These are phyloP conservation scores for Rutidosis leptorrhynchoides DNA, from an alignment of 129 eudicot species.

Conservation along the genomic window DNA sequence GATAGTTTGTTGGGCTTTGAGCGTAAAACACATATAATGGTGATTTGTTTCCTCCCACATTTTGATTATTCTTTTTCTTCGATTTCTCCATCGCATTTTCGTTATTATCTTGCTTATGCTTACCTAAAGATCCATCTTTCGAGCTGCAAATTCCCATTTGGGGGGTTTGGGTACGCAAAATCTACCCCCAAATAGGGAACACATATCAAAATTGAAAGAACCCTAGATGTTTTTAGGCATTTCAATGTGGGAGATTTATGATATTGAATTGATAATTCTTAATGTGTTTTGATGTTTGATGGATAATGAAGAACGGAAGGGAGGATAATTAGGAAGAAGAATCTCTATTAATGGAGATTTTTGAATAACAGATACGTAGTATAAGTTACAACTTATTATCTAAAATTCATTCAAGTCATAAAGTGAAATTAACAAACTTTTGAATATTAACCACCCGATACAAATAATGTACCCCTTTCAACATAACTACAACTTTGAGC, in stretches of 20 bases:
- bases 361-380: not conserved
- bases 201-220: conserved; percentile 11
- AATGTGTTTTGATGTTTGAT: conserved; percentile 17
- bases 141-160: conserved; percentile 37
- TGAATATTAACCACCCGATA: conserved; percentile 33
- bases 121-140: conserved; percentile 9
- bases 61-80: conserved; percentile 6
- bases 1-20: conserved; percentile 16
- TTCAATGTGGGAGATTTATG: conserved; percentile 1
- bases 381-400: not conserved
- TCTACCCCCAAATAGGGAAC: conserved; percentile 38
- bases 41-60: conserved; percentile 14
- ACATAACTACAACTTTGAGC: too few species aligned
- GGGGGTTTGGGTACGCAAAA: conserved; percentile 28
- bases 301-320: conserved; percentile 24
- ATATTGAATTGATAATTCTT: not conserved
- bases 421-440: conserved; percentile 13
- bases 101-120: not conserved
- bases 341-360: conserved; percentile 14
- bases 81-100: conserved; percentile 12
- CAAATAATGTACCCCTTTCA: too few species aligned
- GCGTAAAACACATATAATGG: conserved; percentile 18
- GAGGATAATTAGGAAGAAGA: conserved; percentile 22
- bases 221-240: conserved; percentile 21
- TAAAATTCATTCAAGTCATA: not conserved